Conservation (phyloP, 2,329 filamentous ascomycete species). For the Teratosphaeriaceae sp. region DNA sequence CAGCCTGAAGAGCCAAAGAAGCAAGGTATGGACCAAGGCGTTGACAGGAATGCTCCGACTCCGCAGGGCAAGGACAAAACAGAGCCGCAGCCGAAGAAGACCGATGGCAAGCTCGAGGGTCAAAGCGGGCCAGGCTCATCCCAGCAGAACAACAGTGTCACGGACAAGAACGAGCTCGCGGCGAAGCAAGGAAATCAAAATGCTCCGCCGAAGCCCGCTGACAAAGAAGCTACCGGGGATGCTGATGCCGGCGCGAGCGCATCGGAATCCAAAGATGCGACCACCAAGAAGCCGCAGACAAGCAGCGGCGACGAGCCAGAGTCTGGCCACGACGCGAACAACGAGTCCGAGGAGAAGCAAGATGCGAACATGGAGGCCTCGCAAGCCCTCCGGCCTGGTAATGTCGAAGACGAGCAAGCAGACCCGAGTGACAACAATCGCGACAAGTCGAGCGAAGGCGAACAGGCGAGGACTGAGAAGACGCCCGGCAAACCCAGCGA, state of each 20-base stretch:
- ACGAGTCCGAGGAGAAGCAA: conserved; percentile 18
- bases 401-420: conserved; percentile 6
- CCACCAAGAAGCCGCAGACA: conserved; percentile 4
- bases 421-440: conserved; percentile 3
- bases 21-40: too few species aligned
- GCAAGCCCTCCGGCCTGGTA: conserved; percentile 13
- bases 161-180: background rate
- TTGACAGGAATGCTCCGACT: too few species aligned
- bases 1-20: too few species aligned
- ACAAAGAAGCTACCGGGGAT: too few species aligned
- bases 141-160: too few species aligned
- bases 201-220: background rate
- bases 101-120: too few species aligned
- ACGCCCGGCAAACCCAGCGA: conserved; percentile 4
- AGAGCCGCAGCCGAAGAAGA: too few species aligned
- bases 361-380: conserved; percentile 18
- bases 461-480: conserved; percentile 2
- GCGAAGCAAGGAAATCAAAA: conserved; percentile 4
- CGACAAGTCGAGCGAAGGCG: background rate
- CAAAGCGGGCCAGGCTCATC: background rate
- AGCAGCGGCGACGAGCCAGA: background rate
- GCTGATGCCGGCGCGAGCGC: too few species aligned
- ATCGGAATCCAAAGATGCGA: too few species aligned
- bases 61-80: too few species aligned
- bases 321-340: conserved; percentile 3